Conservation (phyloP, 306 rosid species). For the Dalbergia cochinchinensis region DNA sequence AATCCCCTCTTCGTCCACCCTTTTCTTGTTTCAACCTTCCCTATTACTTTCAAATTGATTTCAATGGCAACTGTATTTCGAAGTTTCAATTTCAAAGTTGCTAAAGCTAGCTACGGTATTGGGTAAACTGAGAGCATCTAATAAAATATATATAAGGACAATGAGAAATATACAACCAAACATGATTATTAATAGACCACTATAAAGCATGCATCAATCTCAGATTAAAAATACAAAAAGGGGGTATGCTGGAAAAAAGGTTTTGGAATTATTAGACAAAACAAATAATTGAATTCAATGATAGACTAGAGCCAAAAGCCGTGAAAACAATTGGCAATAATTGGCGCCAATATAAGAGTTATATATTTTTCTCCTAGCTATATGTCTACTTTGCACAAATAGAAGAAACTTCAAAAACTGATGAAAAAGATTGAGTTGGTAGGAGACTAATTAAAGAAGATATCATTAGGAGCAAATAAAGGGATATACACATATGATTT, state of each 20-base stretch:
- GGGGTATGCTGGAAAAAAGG: conserved; percentile 44
- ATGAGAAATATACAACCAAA: conserved; percentile 44
- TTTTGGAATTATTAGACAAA: conserved; percentile 56
- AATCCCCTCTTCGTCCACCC: neutral
- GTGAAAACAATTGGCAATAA: conserved; percentile 63
- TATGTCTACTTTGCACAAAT: conserved; percentile 31
- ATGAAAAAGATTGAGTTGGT: conserved; percentile 51
- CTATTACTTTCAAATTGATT: conserved; percentile 30
- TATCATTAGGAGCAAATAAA: conserved; percentile 52
- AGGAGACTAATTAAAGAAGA: conserved; percentile 46
- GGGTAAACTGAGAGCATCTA: conserved; percentile 42
- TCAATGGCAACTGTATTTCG: conserved; percentile 8
- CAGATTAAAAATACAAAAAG: conserved; percentile 44
- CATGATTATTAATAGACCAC: conserved; percentile 54
- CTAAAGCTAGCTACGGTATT: conserved; percentile 28
- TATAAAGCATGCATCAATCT: conserved; percentile 54
- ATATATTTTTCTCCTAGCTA: conserved; percentile 29
- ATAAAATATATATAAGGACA: conserved; percentile 43
- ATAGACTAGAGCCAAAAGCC: conserved; percentile 52
- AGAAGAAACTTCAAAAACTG: conserved; percentile 50
- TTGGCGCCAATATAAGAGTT: conserved; percentile 39
- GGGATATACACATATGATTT: conserved; percentile 62
- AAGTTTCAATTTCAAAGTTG: conserved; percentile 42
- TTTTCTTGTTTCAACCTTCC: neutral
- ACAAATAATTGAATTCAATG: conserved; percentile 57